phyloP scores from a whole-genome alignment of 352 stramenopile genomes.

The Phytophthora cactorum region DNA sequence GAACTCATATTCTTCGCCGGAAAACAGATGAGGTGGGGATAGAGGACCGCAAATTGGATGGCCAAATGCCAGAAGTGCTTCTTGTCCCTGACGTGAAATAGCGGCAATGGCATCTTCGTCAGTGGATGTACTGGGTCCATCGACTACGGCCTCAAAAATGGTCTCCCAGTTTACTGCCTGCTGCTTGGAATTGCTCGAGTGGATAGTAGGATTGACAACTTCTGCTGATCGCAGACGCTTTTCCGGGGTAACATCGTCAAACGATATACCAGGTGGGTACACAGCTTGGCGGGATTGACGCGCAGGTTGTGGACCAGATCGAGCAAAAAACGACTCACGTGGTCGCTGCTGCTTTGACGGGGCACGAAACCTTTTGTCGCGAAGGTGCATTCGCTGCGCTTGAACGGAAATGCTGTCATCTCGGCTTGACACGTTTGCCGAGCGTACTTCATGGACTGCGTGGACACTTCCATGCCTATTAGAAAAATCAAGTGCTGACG shows the following conservation, averaged over 20 bases:
- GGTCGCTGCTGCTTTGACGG: slow-evolving; percentile 12
- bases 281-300: slow-evolving; percentile 3
- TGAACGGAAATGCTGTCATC: slow-evolving; percentile 46
- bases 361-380: slow-evolving; percentile 47
- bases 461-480: slow-evolving; percentile 5
- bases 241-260: slow-evolving; percentile 18
- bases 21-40: slow-evolving; percentile 17
- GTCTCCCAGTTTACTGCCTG: slow-evolving; percentile 29
- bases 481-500: slow-evolving; percentile 4
- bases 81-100: slow-evolving; percentile 22
- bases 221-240: slow-evolving; percentile 17
- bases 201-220: slow-evolving; percentile 4
- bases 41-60: slow-evolving; percentile 19
- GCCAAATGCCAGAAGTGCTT: slow-evolving; percentile 28
- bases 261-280: slow-evolving; percentile 22
- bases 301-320: neutral
- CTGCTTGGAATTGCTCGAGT: slow-evolving; percentile 9
- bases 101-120: neutral
- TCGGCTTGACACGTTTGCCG: slow-evolving; percentile 22
- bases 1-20: slow-evolving; percentile 11
- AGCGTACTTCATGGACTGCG: slow-evolving; percentile 8
- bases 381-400: slow-evolving; percentile 55
- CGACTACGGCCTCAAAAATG: slow-evolving; percentile 38
- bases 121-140: neutral
- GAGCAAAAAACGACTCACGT: slow-evolving; percentile 14